These are phyloP conservation scores for Phialemoniopsis sp. DNA, from an alignment of 2,329 filamentous ascomycete genomes.

Conservation along the genomic window DNA sequence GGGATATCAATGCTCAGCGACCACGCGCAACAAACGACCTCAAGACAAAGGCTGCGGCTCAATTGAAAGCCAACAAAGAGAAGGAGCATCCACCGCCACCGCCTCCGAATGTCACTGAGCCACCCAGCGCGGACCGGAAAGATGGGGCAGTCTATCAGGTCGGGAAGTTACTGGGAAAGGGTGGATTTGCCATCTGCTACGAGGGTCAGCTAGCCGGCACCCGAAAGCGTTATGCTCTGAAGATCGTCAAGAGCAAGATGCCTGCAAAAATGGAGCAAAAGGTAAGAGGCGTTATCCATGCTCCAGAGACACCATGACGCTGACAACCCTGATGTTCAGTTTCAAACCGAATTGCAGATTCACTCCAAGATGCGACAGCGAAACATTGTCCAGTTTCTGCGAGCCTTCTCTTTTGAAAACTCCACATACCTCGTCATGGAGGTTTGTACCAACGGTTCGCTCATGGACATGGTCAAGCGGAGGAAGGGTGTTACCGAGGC, in stretches of 20 bases:
- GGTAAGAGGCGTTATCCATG: constrained; percentile 50
- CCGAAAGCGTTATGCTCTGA: constrained; percentile 68
- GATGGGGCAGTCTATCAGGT: constrained; percentile 71
- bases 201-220: constrained; percentile 63
- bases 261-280: constrained; percentile 80
- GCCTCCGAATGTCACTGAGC: constrained; percentile 55
- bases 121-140: constrained; percentile 63
- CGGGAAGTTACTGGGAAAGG: constrained; percentile 72
- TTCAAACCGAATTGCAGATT: constrained; percentile 86
- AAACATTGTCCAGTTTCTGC: constrained; percentile 92
- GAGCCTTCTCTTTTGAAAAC: constrained; percentile 84
- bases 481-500: constrained; percentile 87
- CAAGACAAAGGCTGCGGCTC: constrained; percentile 48
- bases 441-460: constrained; percentile 88
- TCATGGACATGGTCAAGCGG: constrained; percentile 97
- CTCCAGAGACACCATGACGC: not conserved
- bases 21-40: constrained; percentile 41
- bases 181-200: constrained; percentile 80
- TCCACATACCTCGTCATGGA: constrained; percentile 94
- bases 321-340: constrained; percentile 32
- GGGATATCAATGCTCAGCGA: constrained; percentile 60
- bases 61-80: constrained; percentile 53
- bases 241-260: constrained; percentile 83
- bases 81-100: constrained; percentile 65
- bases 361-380: constrained; percentile 97